Evolutionary conservation across 2,329 filamentous ascomycete genomes (phyloP).

Genomic region (Stachybotrys echinatus): DNA sequence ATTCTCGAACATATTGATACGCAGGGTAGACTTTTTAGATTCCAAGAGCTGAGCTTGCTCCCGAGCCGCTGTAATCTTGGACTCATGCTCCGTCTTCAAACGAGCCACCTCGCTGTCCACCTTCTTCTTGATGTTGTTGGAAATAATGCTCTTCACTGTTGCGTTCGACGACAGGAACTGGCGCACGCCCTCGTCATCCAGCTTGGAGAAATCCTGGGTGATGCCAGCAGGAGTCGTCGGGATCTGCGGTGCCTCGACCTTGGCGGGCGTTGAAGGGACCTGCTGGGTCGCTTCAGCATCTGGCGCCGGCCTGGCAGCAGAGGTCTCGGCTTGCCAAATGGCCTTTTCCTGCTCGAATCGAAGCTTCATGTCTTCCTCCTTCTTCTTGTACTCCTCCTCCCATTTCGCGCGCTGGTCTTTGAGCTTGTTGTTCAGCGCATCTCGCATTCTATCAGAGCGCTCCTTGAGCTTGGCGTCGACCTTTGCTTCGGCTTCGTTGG

Average conservation of each 20-base stretch:
- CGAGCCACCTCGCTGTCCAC: conserved; percentile 61
- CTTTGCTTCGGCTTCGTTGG: conserved; percentile 57
- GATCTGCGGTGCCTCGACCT: conserved; percentile 25
- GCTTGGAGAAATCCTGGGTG: conserved; percentile 36
- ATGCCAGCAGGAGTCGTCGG: conserved; percentile 30
- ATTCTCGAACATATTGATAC: conserved; percentile 75
- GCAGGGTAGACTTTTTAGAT: conserved; percentile 67
- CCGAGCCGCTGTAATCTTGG: conserved; percentile 47
- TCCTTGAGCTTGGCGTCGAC: conserved; percentile 58
- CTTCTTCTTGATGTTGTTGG: conserved; percentile 63
- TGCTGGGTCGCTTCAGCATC: conserved; percentile 14
- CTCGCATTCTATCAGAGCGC: conserved; percentile 65
- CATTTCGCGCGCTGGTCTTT: conserved; percentile 55
- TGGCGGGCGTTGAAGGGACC: conserved; percentile 32
- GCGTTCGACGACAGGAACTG: conserved; percentile 51
- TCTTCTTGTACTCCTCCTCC: conserved; percentile 49
- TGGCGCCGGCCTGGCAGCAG: conserved; percentile 17
- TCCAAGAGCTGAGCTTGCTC: conserved; percentile 67
- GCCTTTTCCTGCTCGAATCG: conserved; percentile 59
- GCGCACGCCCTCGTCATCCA: conserved; percentile 51
- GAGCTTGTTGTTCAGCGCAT: conserved; percentile 63
- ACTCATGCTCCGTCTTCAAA: conserved; percentile 49
- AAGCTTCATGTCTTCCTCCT: conserved; percentile 47
- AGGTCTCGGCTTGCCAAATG: conserved; percentile 54
- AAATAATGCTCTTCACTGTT: conserved; percentile 53